Evolutionary conservation across 192 early-diverging fungal genomes (phyloP).

Genomic region (Gaertneriomyces semiglobifer): DNA sequence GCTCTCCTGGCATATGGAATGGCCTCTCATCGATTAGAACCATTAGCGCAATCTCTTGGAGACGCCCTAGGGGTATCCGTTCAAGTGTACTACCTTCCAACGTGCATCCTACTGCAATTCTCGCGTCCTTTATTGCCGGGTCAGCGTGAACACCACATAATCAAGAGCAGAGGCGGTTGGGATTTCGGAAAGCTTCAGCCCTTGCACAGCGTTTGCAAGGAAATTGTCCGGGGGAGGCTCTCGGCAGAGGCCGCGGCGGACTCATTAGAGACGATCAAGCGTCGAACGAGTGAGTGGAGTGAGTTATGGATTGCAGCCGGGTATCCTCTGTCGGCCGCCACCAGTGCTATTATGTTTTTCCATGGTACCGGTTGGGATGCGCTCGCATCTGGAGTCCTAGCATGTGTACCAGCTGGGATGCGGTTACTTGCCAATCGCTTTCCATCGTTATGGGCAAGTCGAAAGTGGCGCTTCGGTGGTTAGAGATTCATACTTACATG

Average conservation of each 20-base stretch:
- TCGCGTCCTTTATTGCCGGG: constrained; percentile 3
- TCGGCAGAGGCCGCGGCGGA: background rate
- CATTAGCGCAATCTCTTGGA: constrained; percentile 2
- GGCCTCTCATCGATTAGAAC: constrained; percentile 14
- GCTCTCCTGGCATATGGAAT: constrained; percentile 9
- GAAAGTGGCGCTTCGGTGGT: no score
- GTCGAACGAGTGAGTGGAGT: constrained; percentile 6
- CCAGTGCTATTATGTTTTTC: constrained; percentile 22
- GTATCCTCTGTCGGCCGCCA: constrained; percentile 16
- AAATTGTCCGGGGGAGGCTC: background rate
- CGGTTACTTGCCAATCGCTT: constrained; percentile 7
- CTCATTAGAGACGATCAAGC: background rate
- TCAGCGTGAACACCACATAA: constrained; percentile 11
- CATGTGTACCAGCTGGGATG: constrained; percentile 13
- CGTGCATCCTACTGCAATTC: constrained; percentile 17
- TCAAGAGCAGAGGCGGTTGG: constrained; percentile 14
- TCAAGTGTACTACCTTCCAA: constrained; percentile 17
- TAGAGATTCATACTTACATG: background rate
- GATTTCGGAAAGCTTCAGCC: constrained; percentile 10
- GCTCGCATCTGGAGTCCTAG: background rate
- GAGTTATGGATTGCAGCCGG: constrained; percentile 6
- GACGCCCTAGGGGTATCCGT: background rate
- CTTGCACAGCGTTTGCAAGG: constrained; percentile 1
- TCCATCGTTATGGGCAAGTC: constrained; percentile 9
- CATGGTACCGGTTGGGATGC: constrained; percentile 15